These are phyloP conservation scores for Carex parvula DNA, from an alignment of 176 grass and related monocot species.

Conservation along the genomic window DNA sequence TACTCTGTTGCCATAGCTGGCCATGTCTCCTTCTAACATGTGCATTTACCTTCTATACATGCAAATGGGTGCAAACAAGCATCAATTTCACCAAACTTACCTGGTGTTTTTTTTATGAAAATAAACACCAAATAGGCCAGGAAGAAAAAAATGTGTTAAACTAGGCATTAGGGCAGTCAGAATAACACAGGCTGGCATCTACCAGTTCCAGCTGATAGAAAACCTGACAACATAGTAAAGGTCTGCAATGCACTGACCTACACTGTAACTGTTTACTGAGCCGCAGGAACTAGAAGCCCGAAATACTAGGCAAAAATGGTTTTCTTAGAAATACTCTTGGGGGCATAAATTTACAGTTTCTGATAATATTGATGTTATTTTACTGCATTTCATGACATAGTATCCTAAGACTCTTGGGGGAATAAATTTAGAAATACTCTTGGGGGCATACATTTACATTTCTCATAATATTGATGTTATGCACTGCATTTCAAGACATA, in stretches of 20 bases:
- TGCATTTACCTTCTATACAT: neutral
- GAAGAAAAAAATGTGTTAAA: neutral
- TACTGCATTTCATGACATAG: too few relatives aligned
- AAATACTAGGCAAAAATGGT: neutral
- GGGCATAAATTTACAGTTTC: neutral
- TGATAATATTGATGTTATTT: neutral
- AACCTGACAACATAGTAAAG: neutral
- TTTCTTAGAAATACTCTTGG: neutral
- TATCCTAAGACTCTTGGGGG: too few relatives aligned
- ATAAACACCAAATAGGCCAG: neutral
- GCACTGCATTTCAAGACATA: neutral
- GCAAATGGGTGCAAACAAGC: neutral
- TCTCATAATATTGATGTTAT: neutral
- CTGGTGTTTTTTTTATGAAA: neutral
- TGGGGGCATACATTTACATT: neutral
- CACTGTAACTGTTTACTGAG: neutral
- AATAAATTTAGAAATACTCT: neutral
- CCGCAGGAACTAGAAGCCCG: neutral
- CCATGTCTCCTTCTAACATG: neutral
- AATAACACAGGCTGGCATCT: neutral
- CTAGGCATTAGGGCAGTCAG: neutral
- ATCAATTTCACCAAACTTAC: neutral
- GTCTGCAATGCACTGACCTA: neutral
- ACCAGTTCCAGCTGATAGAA: neutral
- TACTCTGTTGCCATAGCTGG: too few relatives aligned